Conservation (phyloP, 2,329 filamentous ascomycete species). For the Neonectria punicea region DNA sequence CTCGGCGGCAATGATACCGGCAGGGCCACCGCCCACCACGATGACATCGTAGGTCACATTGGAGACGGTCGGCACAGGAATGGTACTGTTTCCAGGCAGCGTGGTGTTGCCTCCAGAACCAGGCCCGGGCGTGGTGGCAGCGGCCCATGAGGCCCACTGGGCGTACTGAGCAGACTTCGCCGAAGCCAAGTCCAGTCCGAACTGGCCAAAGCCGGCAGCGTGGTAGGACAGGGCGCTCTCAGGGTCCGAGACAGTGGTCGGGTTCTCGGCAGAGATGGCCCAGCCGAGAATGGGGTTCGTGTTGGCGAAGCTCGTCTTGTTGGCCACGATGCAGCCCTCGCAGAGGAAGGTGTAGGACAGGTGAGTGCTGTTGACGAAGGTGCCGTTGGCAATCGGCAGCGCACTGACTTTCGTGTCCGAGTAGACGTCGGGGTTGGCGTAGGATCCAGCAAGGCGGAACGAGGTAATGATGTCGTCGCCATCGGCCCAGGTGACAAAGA, state of each 20-base stretch:
- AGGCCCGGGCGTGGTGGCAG: slow-evolving; percentile 26
- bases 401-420: slow-evolving; percentile 50
- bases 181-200: slow-evolving; percentile 45
- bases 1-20: slow-evolving; percentile 41
- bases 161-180: slow-evolving; percentile 48
- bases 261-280: slow-evolving; percentile 49
- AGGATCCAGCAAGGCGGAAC: slow-evolving; percentile 50
- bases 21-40: slow-evolving; percentile 40
- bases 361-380: slow-evolving; percentile 63
- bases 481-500: slow-evolving; percentile 62
- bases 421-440: slow-evolving; percentile 59
- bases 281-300: slow-evolving; percentile 50
- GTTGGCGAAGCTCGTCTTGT: slow-evolving; percentile 45
- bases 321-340: slow-evolving; percentile 52
- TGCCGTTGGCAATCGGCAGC: slow-evolving; percentile 61
- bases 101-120: slow-evolving; percentile 26
- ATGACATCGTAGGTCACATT: slow-evolving; percentile 43
- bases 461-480: slow-evolving; percentile 51
- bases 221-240: slow-evolving; percentile 52
- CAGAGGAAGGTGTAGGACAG: slow-evolving; percentile 66
- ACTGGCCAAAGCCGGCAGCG: slow-evolving; percentile 52
- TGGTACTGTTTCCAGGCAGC: slow-evolving; percentile 23
- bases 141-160: slow-evolving; percentile 41
- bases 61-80: slow-evolving; percentile 29
- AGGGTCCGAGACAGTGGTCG: slow-evolving; percentile 46